Evolutionary conservation across 78 protist genomes (phyloP).

Genomic region (Guillardia theta): DNA sequence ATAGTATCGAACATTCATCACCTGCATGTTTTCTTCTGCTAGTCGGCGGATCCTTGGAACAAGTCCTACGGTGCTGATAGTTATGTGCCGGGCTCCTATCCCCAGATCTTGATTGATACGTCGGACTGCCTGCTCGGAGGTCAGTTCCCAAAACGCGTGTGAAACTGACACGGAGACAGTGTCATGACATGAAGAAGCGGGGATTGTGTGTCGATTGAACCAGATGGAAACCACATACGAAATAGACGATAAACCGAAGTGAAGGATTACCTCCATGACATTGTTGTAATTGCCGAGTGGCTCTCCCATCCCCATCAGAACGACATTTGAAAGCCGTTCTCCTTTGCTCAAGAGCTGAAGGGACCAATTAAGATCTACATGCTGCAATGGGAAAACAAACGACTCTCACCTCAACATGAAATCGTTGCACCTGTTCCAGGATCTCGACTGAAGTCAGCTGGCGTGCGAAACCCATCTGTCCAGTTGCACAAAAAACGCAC

Average conservation of each 20-base stretch:
- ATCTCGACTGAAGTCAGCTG: conserved; percentile 10
- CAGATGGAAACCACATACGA: no score
- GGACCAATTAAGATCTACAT: no score
- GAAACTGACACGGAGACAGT: conserved; percentile 14
- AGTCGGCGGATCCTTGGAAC: conserved; percentile 8
- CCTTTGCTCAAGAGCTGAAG: no score
- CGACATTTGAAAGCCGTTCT: conserved; percentile 24
- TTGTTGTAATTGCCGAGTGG: conserved; percentile 21
- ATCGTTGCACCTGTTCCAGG: conserved; percentile 9
- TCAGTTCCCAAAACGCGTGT: not conserved
- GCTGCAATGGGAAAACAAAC: no score
- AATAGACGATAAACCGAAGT: no score
- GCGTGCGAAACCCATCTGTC: conserved; percentile 48
- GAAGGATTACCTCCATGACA: no score
- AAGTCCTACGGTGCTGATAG: conserved; percentile 41
- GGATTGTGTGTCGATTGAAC: no score
- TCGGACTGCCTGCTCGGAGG: not conserved
- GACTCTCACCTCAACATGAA: not conserved
- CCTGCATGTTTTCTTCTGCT: not conserved
- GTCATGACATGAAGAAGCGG: no score
- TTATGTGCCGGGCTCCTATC: conserved; percentile 52
- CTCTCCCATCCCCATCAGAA: conserved; percentile 35
- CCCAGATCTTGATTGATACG: not conserved
- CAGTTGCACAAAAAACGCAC: conserved; percentile 50
- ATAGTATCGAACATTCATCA: not conserved